Evolutionary conservation across 495 filamentous ascomycete genomes (phyloP), one percentile per base, ranked within the genome.

Genomic region (Neurospora pannonica): DNA sequence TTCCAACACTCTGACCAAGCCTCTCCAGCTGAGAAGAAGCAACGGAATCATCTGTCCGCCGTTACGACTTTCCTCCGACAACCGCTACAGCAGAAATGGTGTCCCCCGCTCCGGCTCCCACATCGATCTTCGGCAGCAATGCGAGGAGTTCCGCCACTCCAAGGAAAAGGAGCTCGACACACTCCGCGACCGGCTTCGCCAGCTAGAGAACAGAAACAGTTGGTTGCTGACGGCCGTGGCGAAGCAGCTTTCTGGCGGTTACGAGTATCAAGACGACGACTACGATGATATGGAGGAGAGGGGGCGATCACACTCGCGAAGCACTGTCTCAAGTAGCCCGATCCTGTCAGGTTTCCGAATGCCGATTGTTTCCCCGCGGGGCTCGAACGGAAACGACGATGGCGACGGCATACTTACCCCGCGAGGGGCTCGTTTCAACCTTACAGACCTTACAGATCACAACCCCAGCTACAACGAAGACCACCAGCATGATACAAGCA

Each of bases 111-210:
- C 69, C 71, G 80, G 36, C 19, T 77, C 70, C 34, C 78, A 75
- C 38, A 74, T 62, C 67, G 72, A 80, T 48, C 77, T 84, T 15
- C 38, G 80, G 21, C 71, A 70, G 5, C 81, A 78, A 21, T 82
- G 84, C 72, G 78, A 84, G 70, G 75, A 60, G 24, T 75, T 82
- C 13, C 78, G 77, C n/a, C 75, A 80, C 62, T 73, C 76, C 8
- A 82, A 79, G 11, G 70, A 80, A 5, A 77, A 75, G 2, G 84
- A 85, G 28, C 74, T 85, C 38, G 81, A 82, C 71, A 60, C 71
- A 15, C 37, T 80, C 2, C 46, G 76, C 13, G 38, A 71, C 2
- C 78, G 81, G 3, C 71, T 86, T 31, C 79, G 79, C 11, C 70
- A 72, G 17, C 72, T 85, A n/a, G 81, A 81, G 38, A 60, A 71